Conservation (phyloP, 2,329 filamentous ascomycete genomes). For the Microdochium paspali region DNA sequence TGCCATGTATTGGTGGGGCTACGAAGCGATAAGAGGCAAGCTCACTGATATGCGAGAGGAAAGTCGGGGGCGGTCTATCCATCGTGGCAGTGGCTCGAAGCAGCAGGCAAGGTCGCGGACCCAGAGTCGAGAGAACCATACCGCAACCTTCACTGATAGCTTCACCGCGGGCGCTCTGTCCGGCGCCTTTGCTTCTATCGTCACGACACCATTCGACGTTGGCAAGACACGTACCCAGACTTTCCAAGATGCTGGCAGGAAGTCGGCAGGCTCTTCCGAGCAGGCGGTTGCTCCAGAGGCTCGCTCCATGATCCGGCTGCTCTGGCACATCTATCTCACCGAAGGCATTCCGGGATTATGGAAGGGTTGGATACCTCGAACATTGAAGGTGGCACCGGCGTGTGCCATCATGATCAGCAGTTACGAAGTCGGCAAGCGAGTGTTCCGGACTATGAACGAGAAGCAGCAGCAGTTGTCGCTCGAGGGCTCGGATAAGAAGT, state of each 20-base stretch:
- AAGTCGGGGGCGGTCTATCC: constrained; percentile 30
- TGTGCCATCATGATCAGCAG: constrained; percentile 99
- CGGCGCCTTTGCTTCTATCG: constrained; percentile 74
- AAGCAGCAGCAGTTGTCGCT: constrained; percentile 19
- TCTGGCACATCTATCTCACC: constrained; percentile 84
- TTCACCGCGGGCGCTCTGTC: constrained; percentile 80
- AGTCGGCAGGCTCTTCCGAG: constrained; percentile 20
- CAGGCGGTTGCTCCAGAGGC: constrained; percentile 55
- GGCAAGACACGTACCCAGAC: constrained; percentile 94
- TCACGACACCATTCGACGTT: constrained; percentile 94
- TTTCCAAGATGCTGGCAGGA: constrained; percentile 44
- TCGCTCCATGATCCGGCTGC: constrained; percentile 66
- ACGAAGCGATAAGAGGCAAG: constrained; percentile 69
- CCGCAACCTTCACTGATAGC: constrained; percentile 75
- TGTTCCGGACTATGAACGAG: constrained; percentile 68
- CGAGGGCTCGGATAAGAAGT: constrained; percentile 4
- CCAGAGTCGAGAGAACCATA: constrained; percentile 60
- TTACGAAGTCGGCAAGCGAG: constrained; percentile 91
- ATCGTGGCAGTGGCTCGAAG: constrained; percentile 22
- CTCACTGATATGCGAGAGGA: constrained; percentile 61
- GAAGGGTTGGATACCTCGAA: constrained; percentile 84
- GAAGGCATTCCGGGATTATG: constrained; percentile 78
- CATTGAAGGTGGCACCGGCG: constrained; percentile 87
- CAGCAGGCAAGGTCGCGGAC: constrained; percentile 39
- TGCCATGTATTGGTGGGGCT: constrained; percentile 96